Percentiles rank a stretch among this genome's conserved stretches.
These are phyloP conservation scores for Lactarius quietus DNA, from an alignment of 768 basidiomycete species.

Conservation along the genomic window DNA sequence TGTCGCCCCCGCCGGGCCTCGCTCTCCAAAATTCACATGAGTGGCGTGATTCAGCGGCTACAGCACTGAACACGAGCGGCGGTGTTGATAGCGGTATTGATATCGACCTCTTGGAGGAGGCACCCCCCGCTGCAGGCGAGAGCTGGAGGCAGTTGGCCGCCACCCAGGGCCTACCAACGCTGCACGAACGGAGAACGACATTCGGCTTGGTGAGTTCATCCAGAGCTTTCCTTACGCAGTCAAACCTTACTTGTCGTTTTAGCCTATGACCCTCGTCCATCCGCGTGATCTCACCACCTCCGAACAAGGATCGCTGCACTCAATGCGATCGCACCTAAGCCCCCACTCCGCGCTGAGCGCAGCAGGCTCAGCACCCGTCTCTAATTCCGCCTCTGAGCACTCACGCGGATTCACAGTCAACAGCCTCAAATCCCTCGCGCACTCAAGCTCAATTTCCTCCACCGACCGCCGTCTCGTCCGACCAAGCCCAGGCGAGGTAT, in stretches of 20 bases:
- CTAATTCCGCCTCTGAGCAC: conserved; percentile 45
- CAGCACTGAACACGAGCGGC: conserved; percentile 21
- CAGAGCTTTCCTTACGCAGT: not conserved
- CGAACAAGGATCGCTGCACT: conserved; percentile 63
- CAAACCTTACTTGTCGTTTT: not conserved
- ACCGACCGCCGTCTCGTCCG: conserved; percentile 40
- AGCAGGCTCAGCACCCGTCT: conserved; percentile 48
- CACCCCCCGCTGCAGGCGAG: conserved; percentile 57
- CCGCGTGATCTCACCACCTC: conserved; percentile 44
- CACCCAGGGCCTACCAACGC: conserved; percentile 32
- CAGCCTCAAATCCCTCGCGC: conserved; percentile 41
- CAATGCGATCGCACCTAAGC: conserved; percentile 54
- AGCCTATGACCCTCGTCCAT: conserved; percentile 45
- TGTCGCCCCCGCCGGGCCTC: conserved; percentile 39
- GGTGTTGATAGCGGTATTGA: conserved; percentile 37
- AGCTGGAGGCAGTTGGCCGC: conserved; percentile 61
- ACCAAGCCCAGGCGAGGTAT: conserved; percentile 24
- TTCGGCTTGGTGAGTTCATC: conserved; percentile 56
- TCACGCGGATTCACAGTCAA: conserved; percentile 33
- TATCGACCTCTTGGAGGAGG: conserved; percentile 65
- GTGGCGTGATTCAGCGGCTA: conserved; percentile 35
- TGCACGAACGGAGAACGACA: conserved; percentile 45
- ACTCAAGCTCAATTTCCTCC: conserved; percentile 52
- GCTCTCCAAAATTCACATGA: conserved; percentile 30
- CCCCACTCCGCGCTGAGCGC: conserved; percentile 45